Base-by-base conservation (phyloP, 352 stramenopile species). In the Phytophthora foliorum region DNA sequence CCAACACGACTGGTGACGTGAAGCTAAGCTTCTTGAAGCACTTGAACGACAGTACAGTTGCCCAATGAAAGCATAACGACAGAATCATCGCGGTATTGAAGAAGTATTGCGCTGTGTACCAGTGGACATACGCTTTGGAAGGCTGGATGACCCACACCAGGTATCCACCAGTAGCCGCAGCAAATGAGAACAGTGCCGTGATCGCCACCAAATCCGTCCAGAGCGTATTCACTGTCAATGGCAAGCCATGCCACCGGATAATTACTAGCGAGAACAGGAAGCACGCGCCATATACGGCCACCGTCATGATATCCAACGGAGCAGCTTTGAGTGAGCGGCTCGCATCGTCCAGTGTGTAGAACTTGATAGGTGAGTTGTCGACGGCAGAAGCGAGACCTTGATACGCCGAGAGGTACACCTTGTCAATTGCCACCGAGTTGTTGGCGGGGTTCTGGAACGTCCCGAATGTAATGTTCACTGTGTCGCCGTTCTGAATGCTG, bases 181-280 rank as follows among this genome's bases (percentile, higher is more conserved):
- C 89, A 56, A 95, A 94, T 9, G 87, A 94, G 63, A 95, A 93
- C 17, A 96, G 55, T 21, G 87, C 82, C 5, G 86, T 81, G 36
- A 96, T 94, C 1, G 89, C 88, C 24, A 96, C 89, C 64, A 95
- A 82, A 62, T 96, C 89, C 3, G 89, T 96, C 89, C 89, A 96
- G 11, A 94, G 57, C 11, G 89, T 96, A 46, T 82, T 86, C 59
- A 91, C 88, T 9, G 87, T 96, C 22, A 96, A 69, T 17, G 88
- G 87, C 24, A 96, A 69, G 3, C 89, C 89, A 42, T 96, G 87
- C 87, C 87, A 93, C 62, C 84, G 76, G 25, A 95, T 95, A 55
- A 96, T 94, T 46, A 92, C 77, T 8, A 96, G 75, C 14, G 89
- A 95, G 16, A 95, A 70, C 32, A 96, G 69, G 39, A 96, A 94